Conservation (phyloP, 2,329 filamentous ascomycete species). For the Botryosphaeria dothidea region DNA sequence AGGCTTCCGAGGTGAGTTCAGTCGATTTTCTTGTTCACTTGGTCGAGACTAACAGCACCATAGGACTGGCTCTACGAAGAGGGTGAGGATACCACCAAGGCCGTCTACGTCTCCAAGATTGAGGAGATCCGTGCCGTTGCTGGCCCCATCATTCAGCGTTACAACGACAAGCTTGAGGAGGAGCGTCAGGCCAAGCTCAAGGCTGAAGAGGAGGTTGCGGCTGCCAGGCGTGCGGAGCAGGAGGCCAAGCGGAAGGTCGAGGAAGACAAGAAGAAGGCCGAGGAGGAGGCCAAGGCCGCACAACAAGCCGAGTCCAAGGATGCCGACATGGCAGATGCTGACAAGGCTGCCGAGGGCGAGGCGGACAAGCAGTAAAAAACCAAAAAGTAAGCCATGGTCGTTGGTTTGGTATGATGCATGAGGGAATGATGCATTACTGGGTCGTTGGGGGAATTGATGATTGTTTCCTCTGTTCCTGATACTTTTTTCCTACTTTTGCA, state of each 20-base stretch:
- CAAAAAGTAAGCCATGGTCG: not conserved
- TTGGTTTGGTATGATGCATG: slow-evolving; percentile 15
- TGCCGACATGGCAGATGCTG: slow-evolving; percentile 63
- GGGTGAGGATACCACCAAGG: slow-evolving; percentile 91
- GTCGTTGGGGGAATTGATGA: slow-evolving; percentile 15
- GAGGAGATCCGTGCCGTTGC: slow-evolving; percentile 91
- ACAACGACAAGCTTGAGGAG: slow-evolving; percentile 90
- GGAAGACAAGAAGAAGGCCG: slow-evolving; percentile 66
- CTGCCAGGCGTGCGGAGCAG: slow-evolving; percentile 63
- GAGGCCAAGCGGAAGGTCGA: slow-evolving; percentile 78
- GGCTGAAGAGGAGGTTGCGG: slow-evolving; percentile 65
- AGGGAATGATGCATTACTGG: slow-evolving; percentile 16
- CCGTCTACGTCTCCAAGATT: slow-evolving; percentile 89
- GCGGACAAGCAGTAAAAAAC: slow-evolving; percentile 6
- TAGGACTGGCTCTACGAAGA: slow-evolving; percentile 99
- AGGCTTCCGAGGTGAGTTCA: slow-evolving; percentile 75
- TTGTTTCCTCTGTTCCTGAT: slow-evolving; percentile 12
- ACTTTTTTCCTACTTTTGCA: not conserved
- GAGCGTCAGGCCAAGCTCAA: slow-evolving; percentile 74
- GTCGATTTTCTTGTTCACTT: not conserved
- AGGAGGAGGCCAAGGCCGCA: slow-evolving; percentile 70
- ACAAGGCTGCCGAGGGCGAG: slow-evolving; percentile 39
- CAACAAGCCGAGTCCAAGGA: slow-evolving; percentile 47
- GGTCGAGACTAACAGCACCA: slow-evolving; percentile 19
- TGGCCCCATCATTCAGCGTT: slow-evolving; percentile 88